Evolutionary conservation across 805 yeast genomes (phyloP).

Genomic region (Metschnikowia similis): DNA sequence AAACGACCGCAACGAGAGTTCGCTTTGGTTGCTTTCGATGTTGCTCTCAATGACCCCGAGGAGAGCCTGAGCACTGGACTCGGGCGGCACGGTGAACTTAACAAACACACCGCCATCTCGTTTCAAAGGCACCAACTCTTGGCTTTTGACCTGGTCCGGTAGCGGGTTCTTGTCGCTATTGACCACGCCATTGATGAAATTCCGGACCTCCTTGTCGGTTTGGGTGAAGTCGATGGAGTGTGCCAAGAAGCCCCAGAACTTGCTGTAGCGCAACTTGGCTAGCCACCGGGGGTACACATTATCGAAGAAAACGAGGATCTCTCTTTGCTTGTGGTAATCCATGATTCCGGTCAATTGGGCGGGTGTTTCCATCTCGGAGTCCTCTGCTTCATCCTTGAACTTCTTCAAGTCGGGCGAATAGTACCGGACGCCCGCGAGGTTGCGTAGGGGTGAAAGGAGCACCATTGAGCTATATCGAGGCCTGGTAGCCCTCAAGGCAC

Average conservation of each 20-base stretch:
- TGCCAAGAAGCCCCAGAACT: constrained; percentile 18
- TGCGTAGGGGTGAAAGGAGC: not conserved
- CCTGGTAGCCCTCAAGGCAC: not conserved
- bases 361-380: constrained; percentile 26
- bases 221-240: constrained; percentile 14
- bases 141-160: constrained; percentile 37
- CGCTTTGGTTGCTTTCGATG: constrained; percentile 22
- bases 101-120: constrained; percentile 96
- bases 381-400: constrained; percentile 30
- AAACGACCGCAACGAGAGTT: constrained; percentile 13
- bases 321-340: constrained; percentile 27
- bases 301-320: constrained; percentile 35
- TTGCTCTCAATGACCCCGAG: constrained; percentile 49
- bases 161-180: constrained; percentile 22
- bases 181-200: constrained; percentile 16
- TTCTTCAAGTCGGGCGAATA: constrained; percentile 24
- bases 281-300: constrained; percentile 30
- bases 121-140: constrained; percentile 61
- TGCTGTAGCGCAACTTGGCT: constrained; percentile 22
- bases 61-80: constrained; percentile 46
- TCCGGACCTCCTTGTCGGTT: constrained; percentile 16
- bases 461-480: not conserved
- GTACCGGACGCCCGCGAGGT: not conserved
- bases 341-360: constrained; percentile 40
- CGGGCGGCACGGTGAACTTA: constrained; percentile 59